These are phyloP conservation scores for Stachybotrys echinatus DNA, from an alignment of 2,329 filamentous ascomycete species.

Conservation along the genomic window DNA sequence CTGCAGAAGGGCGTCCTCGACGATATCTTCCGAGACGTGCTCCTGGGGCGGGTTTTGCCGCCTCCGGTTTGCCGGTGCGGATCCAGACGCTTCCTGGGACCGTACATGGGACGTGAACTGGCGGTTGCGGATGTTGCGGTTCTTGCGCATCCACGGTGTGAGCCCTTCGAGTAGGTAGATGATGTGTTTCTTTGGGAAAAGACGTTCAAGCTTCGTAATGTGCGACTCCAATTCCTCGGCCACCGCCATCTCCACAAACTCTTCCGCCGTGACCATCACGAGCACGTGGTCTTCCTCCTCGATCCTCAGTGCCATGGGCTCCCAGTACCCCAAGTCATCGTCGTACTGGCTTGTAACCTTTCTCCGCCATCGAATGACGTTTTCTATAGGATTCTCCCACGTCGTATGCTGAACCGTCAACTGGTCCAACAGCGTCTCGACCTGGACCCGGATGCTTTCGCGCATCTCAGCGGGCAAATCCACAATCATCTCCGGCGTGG, in stretches of 20 bases:
- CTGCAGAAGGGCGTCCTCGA: slow-evolving; percentile 67
- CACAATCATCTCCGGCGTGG: slow-evolving; percentile 72
- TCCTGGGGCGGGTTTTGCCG: slow-evolving; percentile 36
- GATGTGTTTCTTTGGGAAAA: slow-evolving; percentile 47
- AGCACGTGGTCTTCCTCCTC: slow-evolving; percentile 56
- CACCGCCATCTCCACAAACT: slow-evolving; percentile 59
- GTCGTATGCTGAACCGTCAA: slow-evolving; percentile 40
- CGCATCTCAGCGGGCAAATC: slow-evolving; percentile 57
- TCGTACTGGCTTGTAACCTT: slow-evolving; percentile 62
- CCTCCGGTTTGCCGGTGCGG: slow-evolving; percentile 18
- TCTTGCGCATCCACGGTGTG: slow-evolving; percentile 60
- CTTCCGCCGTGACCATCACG: slow-evolving; percentile 55
- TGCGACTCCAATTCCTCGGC: slow-evolving; percentile 52
- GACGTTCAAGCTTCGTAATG: slow-evolving; percentile 46
- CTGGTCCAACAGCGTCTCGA: slow-evolving; percentile 44
- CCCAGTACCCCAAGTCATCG: slow-evolving; percentile 57
- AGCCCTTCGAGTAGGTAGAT: slow-evolving; percentile 73
- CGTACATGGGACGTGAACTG: slow-evolving; percentile 63
- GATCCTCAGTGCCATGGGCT: slow-evolving; percentile 50
- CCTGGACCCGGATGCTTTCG: slow-evolving; percentile 36
- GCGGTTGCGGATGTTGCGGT: slow-evolving; percentile 60
- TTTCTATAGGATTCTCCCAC: slow-evolving; percentile 40
- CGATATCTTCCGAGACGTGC: slow-evolving; percentile 59
- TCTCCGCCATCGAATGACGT: slow-evolving; percentile 62
- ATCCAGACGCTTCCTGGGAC: slow-evolving; percentile 23